phyloP scores from a whole-genome alignment of 1,284 basidiomycete genomes.

The Apiotrichum siamense region DNA sequence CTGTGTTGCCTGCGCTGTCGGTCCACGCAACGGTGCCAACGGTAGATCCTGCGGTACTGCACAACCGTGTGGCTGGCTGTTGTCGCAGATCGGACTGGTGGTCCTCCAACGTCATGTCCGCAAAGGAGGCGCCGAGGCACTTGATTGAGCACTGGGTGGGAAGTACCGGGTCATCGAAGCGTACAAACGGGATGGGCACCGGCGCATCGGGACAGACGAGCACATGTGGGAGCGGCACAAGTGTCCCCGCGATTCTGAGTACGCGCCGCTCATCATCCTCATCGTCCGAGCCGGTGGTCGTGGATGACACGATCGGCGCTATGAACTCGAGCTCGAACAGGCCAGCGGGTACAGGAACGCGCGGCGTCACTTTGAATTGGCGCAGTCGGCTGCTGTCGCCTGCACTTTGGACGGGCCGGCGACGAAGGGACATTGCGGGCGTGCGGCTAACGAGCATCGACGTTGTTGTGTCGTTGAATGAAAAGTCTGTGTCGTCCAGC shows the following conservation, averaged over 20 bases:
- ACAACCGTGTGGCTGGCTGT: neutral
- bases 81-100: neutral
- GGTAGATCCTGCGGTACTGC: slow-evolving; percentile 1
- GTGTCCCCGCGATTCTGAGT: slow-evolving; percentile 18
- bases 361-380: slow-evolving; percentile 4
- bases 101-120: neutral
- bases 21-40: slow-evolving; percentile 22
- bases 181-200: slow-evolving; percentile 27
- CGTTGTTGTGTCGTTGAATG: slow-evolving; percentile 16
- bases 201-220: slow-evolving; percentile 24
- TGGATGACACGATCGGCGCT: neutral
- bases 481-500: slow-evolving; percentile 26
- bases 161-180: slow-evolving; percentile 12
- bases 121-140: slow-evolving; percentile 4
- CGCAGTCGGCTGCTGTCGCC: neutral
- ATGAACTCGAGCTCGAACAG: slow-evolving; percentile 27
- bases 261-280: slow-evolving; percentile 12
- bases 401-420: slow-evolving; percentile 1
- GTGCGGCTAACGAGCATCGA: no score
- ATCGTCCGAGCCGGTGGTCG: neutral
- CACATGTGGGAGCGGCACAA: slow-evolving; percentile 23
- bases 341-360: slow-evolving; percentile 5
- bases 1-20: slow-evolving; percentile 6
- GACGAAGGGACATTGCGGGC: slow-evolving; percentile 8
- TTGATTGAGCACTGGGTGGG: slow-evolving; percentile 3